Percentiles rank a stretch among this genome's conserved stretches.
These are phyloP conservation scores for Rhododendron ovatum DNA, from an alignment of 148 eudicot genomes.

Conservation along the genomic window DNA sequence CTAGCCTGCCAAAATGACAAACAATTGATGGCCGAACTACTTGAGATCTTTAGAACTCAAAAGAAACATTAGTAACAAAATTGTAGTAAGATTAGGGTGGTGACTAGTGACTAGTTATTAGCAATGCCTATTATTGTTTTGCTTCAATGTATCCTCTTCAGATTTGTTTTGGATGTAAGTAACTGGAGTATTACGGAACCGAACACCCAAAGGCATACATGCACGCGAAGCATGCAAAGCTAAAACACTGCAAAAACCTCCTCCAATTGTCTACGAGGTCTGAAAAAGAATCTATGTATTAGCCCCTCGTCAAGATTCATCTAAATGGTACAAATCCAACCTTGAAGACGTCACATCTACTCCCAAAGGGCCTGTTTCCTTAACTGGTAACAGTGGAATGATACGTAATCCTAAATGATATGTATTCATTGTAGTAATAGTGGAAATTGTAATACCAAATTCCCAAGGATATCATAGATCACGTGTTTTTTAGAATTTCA, in stretches of 20 bases:
- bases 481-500: background rate
- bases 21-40: too few species aligned
- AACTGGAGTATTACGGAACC: too few species aligned
- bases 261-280: background rate
- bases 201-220: background rate
- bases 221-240: background rate
- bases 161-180: too few species aligned
- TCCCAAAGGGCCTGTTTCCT: background rate
- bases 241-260: background rate
- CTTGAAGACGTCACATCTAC: background rate
- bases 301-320: background rate
- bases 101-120: too few species aligned
- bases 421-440: background rate
- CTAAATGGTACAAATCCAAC: background rate
- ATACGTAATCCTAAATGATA: background rate
- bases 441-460: background rate
- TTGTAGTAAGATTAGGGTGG: too few species aligned
- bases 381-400: background rate
- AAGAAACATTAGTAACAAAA: too few species aligned
- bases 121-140: too few species aligned
- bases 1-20: slow-evolving; percentile 28
- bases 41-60: background rate
- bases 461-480: background rate
- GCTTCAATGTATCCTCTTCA: too few species aligned
- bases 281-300: background rate